Percentiles rank a stretch among this genome's conserved stretches.
phyloP scores from a whole-genome alignment of 768 basidiomycete genomes.

The Termitomyces eurrhizus region DNA sequence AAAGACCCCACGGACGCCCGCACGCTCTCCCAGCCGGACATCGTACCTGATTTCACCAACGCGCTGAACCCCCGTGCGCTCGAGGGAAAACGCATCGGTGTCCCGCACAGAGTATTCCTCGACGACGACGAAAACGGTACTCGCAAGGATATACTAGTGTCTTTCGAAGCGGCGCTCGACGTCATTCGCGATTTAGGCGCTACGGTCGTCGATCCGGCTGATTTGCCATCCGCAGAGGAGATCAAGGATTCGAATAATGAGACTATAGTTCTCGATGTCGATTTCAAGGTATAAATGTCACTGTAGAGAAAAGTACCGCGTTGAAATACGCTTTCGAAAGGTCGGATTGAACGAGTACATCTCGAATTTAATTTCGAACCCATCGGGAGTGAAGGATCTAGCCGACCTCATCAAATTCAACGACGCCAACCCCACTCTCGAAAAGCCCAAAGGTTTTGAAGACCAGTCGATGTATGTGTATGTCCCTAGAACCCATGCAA shows the following conservation, averaged over 20 bases:
- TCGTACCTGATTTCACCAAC: slow-evolving; percentile 51
- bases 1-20: slow-evolving; percentile 50
- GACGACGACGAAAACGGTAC: slow-evolving; percentile 24
- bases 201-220: slow-evolving; percentile 58
- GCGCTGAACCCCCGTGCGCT: slow-evolving; percentile 47
- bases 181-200: slow-evolving; percentile 39
- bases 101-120: slow-evolving; percentile 39
- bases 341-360: slow-evolving; percentile 49
- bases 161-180: slow-evolving; percentile 35
- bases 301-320: no score
- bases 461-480: slow-evolving; percentile 32
- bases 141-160: slow-evolving; percentile 31
- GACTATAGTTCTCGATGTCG: slow-evolving; percentile 44
- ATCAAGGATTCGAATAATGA: slow-evolving; percentile 49
- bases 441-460: slow-evolving; percentile 37
- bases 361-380: slow-evolving; percentile 42
- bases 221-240: slow-evolving; percentile 52
- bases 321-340: slow-evolving; percentile 15
- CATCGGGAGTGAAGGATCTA: slow-evolving; percentile 50
- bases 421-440: slow-evolving; percentile 45
- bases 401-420: slow-evolving; percentile 60
- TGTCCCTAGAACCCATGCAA: not conserved
- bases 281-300: slow-evolving; percentile 41
- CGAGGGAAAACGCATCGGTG: slow-evolving; percentile 49
- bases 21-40: slow-evolving; percentile 46